These are phyloP conservation scores for Yarrowia sp. DNA, from an alignment of 805 yeast genomes.

Conservation along the genomic window DNA sequence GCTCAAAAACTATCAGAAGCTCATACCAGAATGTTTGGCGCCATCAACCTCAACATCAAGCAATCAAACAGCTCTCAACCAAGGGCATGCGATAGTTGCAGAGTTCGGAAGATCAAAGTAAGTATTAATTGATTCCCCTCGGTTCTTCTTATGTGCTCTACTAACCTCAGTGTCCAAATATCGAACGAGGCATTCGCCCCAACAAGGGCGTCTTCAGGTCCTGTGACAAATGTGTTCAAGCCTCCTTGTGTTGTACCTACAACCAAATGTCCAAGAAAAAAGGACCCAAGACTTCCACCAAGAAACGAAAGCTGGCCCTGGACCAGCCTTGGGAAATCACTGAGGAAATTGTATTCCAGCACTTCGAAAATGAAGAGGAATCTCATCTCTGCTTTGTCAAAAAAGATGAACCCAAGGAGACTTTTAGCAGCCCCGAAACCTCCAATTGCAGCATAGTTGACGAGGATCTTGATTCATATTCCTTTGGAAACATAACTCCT, in stretches of 20 bases:
- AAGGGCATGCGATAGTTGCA: conserved; percentile 13
- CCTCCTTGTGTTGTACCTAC: conserved; percentile 12
- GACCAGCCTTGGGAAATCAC: conserved; percentile 22
- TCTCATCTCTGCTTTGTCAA: conserved; percentile 15
- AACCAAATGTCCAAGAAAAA: conserved; percentile 19
- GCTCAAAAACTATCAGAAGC: neutral
- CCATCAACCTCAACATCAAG: conserved; percentile 17
- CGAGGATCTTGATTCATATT: neutral
- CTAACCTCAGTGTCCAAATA: conserved; percentile 18
- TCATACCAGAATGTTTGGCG: conserved; percentile 3
- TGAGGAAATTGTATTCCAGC: conserved; percentile 15
- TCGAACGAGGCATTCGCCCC: conserved; percentile 9
- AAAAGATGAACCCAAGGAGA: conserved; percentile 6
- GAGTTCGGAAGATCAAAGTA: conserved; percentile 23
- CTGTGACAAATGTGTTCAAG: conserved; percentile 16
- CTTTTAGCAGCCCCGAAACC: conserved; percentile 10
- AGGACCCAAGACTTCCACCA: conserved; percentile 16
- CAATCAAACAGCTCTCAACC: conserved; percentile 8
- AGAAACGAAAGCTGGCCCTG: conserved; percentile 12
- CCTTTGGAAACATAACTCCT: conserved; percentile 6
- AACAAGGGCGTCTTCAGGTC: conserved; percentile 13
- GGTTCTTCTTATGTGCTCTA: no score
- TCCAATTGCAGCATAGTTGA: conserved; percentile 16
- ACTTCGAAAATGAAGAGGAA: conserved; percentile 20
- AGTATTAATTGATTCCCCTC: neutral